Evolutionary conservation across 768 basidiomycete genomes (phyloP).

Genomic region (Lenzites betulinus): DNA sequence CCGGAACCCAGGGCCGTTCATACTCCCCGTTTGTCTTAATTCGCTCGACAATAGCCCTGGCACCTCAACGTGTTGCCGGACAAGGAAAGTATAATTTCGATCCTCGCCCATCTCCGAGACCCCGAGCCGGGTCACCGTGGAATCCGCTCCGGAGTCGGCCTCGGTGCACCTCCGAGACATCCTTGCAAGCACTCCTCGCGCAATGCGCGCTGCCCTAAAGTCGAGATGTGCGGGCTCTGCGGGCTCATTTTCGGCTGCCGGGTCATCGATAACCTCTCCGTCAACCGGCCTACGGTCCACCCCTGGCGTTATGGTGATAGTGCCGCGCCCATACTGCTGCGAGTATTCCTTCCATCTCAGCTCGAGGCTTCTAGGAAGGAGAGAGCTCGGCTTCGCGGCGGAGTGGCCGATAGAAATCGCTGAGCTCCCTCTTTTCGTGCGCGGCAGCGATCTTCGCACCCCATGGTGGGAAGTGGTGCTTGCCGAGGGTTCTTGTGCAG

Average conservation of each 20-base stretch:
- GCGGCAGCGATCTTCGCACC: not conserved
- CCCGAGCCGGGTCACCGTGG: conserved; percentile 15
- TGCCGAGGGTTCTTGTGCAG: not conserved
- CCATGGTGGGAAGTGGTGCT: not conserved
- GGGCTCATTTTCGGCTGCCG: not conserved
- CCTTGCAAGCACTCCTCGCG: conserved; percentile 8
- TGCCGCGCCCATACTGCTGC: not conserved
- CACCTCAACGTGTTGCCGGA: not conserved
- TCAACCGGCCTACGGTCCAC: conserved; percentile 9
- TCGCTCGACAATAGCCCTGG: not conserved
- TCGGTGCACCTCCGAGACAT: not conserved
- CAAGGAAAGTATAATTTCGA: not conserved
- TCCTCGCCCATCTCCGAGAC: conserved; percentile 11
- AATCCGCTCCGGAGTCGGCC: conserved; percentile 15
- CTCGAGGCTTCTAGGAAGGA: conserved; percentile 1
- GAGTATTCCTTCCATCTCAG: not conserved
- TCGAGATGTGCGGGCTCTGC: not conserved
- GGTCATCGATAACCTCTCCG: not conserved
- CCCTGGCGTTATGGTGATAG: conserved; percentile 2
- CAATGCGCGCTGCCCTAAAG: conserved; percentile 5
- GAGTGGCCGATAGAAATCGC: not conserved
- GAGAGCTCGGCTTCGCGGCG: conserved; percentile 7
- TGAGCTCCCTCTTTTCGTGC: not conserved
- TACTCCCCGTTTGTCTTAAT: not conserved
- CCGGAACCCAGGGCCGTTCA: not conserved